phyloP scores from a whole-genome alignment of 352 stramenopile genomes.

The Phytopythium helicoides region DNA sequence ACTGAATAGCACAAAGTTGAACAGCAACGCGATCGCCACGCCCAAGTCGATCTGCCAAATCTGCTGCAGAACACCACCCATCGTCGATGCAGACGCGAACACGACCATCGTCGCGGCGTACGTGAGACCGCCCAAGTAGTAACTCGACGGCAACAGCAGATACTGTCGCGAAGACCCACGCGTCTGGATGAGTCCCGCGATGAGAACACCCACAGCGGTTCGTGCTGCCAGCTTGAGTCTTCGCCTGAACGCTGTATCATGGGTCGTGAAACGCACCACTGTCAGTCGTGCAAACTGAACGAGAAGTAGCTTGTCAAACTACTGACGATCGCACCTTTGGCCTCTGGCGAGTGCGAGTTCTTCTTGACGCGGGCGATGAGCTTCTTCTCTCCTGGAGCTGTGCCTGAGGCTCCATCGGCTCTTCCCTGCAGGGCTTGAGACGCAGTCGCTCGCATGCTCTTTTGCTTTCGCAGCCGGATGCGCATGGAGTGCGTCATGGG shows the following conservation, averaged over 20 bases:
- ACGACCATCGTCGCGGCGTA: conserved; percentile 73
- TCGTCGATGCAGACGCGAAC: conserved; percentile 52
- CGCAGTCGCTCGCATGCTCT: conserved; percentile 10
- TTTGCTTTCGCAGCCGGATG: conserved; percentile 28
- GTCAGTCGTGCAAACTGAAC: conserved; percentile 1
- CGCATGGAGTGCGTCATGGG: conserved; percentile 35
- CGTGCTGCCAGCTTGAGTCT: conserved; percentile 38
- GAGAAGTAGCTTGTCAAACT: background rate
- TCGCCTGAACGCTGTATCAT: conserved; percentile 28
- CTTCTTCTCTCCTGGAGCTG: background rate
- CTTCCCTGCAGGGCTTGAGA: conserved; percentile 8
- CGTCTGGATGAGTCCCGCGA: conserved; percentile 58
- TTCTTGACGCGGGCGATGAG: conserved; percentile 38
- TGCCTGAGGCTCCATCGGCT: background rate
- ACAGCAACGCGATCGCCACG: conserved; percentile 66
- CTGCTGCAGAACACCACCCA: conserved; percentile 61
- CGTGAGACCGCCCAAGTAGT: conserved; percentile 60
- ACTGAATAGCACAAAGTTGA: conserved; percentile 67
- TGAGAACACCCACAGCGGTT: conserved; percentile 53
- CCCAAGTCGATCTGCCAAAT: conserved; percentile 75
- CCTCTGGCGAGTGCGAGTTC: conserved; percentile 28
- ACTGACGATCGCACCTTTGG: conserved; percentile 10
- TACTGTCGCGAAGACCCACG: conserved; percentile 29
- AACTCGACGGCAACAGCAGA: conserved; percentile 50
- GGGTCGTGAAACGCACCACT: background rate